These are phyloP conservation scores for Ophiostoma piceae DNA, from an alignment of 2,329 filamentous ascomycete species.

Conservation along the genomic window DNA sequence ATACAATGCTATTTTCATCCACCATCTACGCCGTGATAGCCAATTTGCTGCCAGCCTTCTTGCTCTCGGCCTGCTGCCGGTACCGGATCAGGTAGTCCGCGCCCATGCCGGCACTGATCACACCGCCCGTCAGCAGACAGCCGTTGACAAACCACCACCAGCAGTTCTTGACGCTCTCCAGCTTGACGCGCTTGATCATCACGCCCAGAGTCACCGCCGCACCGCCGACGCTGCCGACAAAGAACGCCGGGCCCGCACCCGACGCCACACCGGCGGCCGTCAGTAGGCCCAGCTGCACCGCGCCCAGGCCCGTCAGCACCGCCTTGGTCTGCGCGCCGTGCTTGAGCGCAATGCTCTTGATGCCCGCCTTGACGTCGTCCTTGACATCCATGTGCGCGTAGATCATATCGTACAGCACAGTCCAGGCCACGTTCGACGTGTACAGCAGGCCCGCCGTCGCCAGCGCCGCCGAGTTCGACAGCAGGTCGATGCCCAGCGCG, in stretches of 20 bases:
- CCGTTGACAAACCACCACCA: slow-evolving; percentile 76
- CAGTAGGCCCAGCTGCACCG: slow-evolving; percentile 63
- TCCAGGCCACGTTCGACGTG: slow-evolving; percentile 77
- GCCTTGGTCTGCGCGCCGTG: slow-evolving; percentile 73
- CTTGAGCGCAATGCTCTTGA: slow-evolving; percentile 80
- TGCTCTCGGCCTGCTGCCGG: slow-evolving; percentile 25
- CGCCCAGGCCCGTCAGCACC: slow-evolving; percentile 65
- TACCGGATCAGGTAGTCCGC: slow-evolving; percentile 56
- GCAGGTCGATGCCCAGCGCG: slow-evolving; percentile 70
- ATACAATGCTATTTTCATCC: background rate
- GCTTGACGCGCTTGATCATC: slow-evolving; percentile 63
- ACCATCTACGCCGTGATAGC: background rate
- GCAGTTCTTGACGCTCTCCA: slow-evolving; percentile 61
- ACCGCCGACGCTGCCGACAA: slow-evolving; percentile 61
- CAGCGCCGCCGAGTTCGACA: slow-evolving; percentile 58
- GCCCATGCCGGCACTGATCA: slow-evolving; percentile 54
- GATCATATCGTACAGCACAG: slow-evolving; percentile 84
- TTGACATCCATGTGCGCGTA: slow-evolving; percentile 90
- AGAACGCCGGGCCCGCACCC: slow-evolving; percentile 65
- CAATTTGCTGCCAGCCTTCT: background rate
- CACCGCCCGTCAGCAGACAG: slow-evolving; percentile 62
- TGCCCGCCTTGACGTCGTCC: slow-evolving; percentile 78
- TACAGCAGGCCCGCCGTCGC: slow-evolving; percentile 66
- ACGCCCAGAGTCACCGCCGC: slow-evolving; percentile 54
- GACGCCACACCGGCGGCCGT: slow-evolving; percentile 62